Conservation (phyloP, 2,329 filamentous ascomycete species). For the Phaeophleospora eucalypticola region DNA sequence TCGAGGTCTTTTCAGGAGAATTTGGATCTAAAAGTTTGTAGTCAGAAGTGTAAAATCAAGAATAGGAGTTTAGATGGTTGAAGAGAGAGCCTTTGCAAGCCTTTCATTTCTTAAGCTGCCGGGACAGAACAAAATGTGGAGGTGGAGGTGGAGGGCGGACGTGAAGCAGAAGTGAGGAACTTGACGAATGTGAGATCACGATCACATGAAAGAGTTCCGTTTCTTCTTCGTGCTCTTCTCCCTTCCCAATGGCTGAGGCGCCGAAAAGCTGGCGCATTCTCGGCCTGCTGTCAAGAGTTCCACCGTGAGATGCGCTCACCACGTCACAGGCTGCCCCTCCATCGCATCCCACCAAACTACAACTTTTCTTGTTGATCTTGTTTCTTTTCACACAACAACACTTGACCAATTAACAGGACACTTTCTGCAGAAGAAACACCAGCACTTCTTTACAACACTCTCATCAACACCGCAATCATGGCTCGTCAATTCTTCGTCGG, state of each 20-base stretch:
- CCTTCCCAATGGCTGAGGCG: background rate
- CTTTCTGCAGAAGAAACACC: background rate
- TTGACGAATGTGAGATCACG: too few species aligned
- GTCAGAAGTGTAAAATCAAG: too few species aligned
- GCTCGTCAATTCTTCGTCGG: conserved; percentile 42
- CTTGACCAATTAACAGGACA: background rate
- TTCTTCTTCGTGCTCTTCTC: background rate
- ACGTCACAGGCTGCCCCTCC: background rate
- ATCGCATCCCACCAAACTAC: background rate
- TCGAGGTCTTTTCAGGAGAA: too few species aligned
- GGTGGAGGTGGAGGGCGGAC: too few species aligned
- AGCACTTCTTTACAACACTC: background rate
- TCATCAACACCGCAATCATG: conserved; percentile 32
- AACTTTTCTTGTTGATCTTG: conserved; percentile 1
- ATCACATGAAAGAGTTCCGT: too few species aligned
- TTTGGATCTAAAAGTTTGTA: too few species aligned
- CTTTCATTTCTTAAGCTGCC: too few species aligned
- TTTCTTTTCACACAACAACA: background rate
- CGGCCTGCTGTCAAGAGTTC: too few species aligned
- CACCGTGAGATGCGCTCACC: background rate
- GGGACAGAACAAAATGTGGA: too few species aligned
- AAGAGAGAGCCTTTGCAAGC: too few species aligned
- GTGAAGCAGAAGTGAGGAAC: too few species aligned
- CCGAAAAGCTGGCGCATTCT: background rate
- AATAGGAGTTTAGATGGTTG: too few species aligned